These are phyloP conservation scores for Pezicula neosporulosa DNA, from an alignment of 2,329 filamentous ascomycete genomes.

Conservation along the genomic window DNA sequence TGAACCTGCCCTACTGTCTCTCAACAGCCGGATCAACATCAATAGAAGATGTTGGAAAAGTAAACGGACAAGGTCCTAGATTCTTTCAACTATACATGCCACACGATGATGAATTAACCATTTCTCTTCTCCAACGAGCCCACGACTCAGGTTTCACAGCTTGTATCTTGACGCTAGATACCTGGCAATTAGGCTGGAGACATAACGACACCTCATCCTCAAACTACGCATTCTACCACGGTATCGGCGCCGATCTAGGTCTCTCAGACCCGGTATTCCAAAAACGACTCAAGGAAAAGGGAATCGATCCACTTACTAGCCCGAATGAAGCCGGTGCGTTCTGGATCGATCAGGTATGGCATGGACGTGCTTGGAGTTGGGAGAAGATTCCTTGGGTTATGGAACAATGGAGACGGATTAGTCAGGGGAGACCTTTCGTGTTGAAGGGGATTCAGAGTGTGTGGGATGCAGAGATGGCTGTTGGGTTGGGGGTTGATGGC, in stretches of 20 bases:
- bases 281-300: constrained; percentile 43
- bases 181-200: constrained; percentile 60
- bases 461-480: constrained; percentile 51
- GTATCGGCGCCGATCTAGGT: constrained; percentile 55
- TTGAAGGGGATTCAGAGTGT: constrained; percentile 63
- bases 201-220: constrained; percentile 52
- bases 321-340: constrained; percentile 51
- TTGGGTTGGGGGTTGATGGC: constrained; percentile 54
- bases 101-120: constrained; percentile 56
- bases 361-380: constrained; percentile 60
- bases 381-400: constrained; percentile 60
- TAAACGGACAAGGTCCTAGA: constrained; percentile 48
- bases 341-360: constrained; percentile 64
- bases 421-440: constrained; percentile 53
- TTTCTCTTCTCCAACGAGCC: constrained; percentile 53
- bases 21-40: constrained; percentile 48
- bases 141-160: constrained; percentile 51
- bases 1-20: constrained; percentile 57
- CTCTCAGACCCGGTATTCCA: constrained; percentile 58
- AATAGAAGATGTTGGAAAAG: constrained; percentile 55
- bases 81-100: constrained; percentile 65
- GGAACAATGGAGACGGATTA: constrained; percentile 55
- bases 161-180: constrained; percentile 59
- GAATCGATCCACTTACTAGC: constrained; percentile 49
- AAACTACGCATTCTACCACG: constrained; percentile 63